phyloP scores from a whole-genome alignment of 148 eudicot genomes.

The Rhododendron williamsianum region DNA sequence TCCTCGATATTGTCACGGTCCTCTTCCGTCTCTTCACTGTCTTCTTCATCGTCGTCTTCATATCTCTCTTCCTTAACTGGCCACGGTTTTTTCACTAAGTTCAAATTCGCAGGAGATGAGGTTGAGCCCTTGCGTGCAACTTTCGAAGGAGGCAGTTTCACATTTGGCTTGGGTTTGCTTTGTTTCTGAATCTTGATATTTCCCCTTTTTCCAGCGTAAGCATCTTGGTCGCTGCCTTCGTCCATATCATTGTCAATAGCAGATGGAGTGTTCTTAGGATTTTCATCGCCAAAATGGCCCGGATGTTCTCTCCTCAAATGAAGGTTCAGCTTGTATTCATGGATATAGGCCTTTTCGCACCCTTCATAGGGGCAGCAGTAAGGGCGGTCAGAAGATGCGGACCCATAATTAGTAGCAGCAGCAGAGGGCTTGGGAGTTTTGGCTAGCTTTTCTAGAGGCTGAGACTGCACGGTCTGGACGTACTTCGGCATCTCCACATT shows the following conservation, averaged over 20 bases:
- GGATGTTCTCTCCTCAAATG: constrained; percentile 85
- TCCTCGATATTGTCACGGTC: constrained; percentile 69
- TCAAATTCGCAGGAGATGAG: constrained; percentile 42
- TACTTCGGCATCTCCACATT: constrained; percentile 42
- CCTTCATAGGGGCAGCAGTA: constrained; percentile 85
- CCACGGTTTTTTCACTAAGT: constrained; percentile 58
- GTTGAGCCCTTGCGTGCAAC: constrained; percentile 40
- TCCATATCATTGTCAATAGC: constrained; percentile 62
- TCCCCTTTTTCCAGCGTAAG: constrained; percentile 48
- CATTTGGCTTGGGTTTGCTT: constrained; percentile 60
- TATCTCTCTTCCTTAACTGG: constrained; percentile 53
- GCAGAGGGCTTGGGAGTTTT: constrained; percentile 54
- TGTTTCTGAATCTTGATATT: constrained; percentile 49
- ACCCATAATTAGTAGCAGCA: constrained; percentile 31
- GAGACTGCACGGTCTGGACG: constrained; percentile 24
- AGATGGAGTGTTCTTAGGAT: constrained; percentile 42
- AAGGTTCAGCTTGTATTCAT: constrained; percentile 92
- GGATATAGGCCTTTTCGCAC: constrained; percentile 88
- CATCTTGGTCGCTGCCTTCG: constrained; percentile 82
- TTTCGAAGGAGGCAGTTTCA: constrained; percentile 69
- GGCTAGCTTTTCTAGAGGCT: constrained; percentile 62
- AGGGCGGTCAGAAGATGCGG: constrained; percentile 72
- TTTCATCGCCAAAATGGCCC: constrained; percentile 68
- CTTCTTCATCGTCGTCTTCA: constrained; percentile 63
- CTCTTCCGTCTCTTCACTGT: constrained; percentile 97